Conservation (phyloP, 129 eudicot species). For the Pulicaria dysenterica region DNA sequence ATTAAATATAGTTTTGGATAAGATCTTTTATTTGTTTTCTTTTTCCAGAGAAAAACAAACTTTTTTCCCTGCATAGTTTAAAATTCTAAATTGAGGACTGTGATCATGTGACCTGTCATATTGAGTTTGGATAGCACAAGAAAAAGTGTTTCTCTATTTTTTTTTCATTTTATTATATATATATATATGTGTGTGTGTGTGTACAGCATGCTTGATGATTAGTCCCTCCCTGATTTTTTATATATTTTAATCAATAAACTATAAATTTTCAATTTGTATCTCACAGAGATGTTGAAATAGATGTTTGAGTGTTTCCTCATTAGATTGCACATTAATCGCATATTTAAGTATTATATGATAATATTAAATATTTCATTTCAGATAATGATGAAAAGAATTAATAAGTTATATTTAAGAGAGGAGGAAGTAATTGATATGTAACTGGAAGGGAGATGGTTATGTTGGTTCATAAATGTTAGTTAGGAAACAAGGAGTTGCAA, state of each 20-base stretch:
- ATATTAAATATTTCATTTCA: not conserved
- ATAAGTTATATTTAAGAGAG: not conserved
- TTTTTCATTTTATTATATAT: too few relatives aligned
- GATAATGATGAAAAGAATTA: not conserved
- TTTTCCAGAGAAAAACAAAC: slow-evolving; percentile 7
- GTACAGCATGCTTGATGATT: slow-evolving; percentile 1
- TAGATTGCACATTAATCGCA: too few relatives aligned
- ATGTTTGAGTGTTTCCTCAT: too few relatives aligned
- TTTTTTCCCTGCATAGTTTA: slow-evolving; percentile 1
- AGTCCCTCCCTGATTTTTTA: not conserved
- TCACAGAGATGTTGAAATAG: too few relatives aligned
- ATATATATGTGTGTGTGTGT: not conserved
- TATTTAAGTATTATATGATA: not conserved
- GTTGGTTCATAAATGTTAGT: slow-evolving; percentile 12
- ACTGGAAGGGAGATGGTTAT: not conserved
- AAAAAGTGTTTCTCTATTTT: not conserved
- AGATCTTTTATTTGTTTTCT: slow-evolving; percentile 22
- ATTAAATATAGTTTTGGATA: slow-evolving; percentile 25
- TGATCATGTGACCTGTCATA: slow-evolving; percentile 37
- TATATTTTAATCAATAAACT: not conserved
- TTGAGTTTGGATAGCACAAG: slow-evolving; percentile 26
- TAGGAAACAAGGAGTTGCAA: not conserved
- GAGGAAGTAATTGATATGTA: not conserved
- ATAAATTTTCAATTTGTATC: too few relatives aligned
- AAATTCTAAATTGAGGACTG: slow-evolving; percentile 1